Base-by-base conservation (phyloP, 139 green algal genomes). In the Axilococcus clingmanii region DNA sequence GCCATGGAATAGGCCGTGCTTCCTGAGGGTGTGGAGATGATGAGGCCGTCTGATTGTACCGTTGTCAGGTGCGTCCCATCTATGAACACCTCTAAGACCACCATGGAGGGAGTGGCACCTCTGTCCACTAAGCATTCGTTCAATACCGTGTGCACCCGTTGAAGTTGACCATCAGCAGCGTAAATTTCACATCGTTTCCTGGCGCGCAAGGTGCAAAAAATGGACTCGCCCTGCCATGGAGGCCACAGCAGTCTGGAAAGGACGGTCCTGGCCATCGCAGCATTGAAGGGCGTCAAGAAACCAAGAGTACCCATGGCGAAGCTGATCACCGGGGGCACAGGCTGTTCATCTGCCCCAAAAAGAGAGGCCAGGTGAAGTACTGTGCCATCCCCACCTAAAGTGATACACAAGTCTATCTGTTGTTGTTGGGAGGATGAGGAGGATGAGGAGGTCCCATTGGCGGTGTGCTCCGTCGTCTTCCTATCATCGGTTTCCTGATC, bases 291-390 rank as follows among this genome's bases (percentile, higher is more conserved):
- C 4, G 87, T 95, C 23, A 95, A 66, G 63, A 95, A 95, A 33
- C 86, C 86, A 27, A 95, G 73, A 0, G 83, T 87, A 27, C 87
- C 87, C 87, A 95, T 95, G 8, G 80, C 73, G 45, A 94, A 93
- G 61, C 58, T 79, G n/a, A 94, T 65, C 7, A 86, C 66, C 1
- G 85, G 87, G 7, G 87, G 84, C 62, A 95, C 61, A 4, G 87
- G 80, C 36, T 60, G 45, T 52, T 94, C 83, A 38, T 80, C 65
- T 6, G 59, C 45, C 20, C 16, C 20, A 50, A 95, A 94, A 44
- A 95, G 65, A 1, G 67, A 79, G 3, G 80, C 78, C 41, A 94
- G 48, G 66, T 94, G 80, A 20, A 94, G 79, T 35, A 95, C 79
- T 0, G 84, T 94, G 34, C 83, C 78, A 30, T 82, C 76, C 3